phyloP scores from a whole-genome alignment of 2,329 filamentous ascomycete species.

The Talaromyces pinophilus region DNA sequence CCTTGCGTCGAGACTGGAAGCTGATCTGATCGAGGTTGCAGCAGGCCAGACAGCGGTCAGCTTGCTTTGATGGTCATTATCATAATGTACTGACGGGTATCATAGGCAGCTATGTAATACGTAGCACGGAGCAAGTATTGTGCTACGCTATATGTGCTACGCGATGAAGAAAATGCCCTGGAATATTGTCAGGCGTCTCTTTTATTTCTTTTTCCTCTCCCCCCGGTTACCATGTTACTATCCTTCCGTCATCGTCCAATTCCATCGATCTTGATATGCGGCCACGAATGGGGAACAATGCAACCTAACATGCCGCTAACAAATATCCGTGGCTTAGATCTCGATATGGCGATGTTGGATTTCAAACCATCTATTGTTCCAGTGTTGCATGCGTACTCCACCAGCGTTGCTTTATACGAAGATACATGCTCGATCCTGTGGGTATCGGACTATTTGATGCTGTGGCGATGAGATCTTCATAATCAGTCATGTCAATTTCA shows the following conservation, averaged over 20 bases:
- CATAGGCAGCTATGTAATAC: not conserved
- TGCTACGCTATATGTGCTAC: conserved; percentile 1
- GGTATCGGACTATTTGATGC: not conserved
- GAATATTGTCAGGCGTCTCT: not conserved
- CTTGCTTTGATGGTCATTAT: not conserved
- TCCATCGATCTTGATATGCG: not conserved
- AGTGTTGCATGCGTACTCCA: not conserved
- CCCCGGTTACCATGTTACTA: not conserved
- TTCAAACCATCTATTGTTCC: not conserved
- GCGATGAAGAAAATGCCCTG: not conserved
- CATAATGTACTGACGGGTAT: not conserved
- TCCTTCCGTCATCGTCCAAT: not conserved
- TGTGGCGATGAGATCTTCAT: not conserved
- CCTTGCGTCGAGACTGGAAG: conserved; percentile 12
- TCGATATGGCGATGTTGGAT: not conserved
- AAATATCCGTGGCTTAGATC: not conserved
- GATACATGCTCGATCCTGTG: not conserved
- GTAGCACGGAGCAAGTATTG: conserved; percentile 8
- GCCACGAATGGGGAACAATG: not conserved
- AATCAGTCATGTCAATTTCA: not conserved
- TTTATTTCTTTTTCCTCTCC: not conserved
- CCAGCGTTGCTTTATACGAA: not conserved
- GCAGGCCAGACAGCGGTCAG: conserved; percentile 1
- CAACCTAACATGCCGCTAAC: not conserved
- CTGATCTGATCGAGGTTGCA: conserved; percentile 2